These are phyloP conservation scores for Pythium folliculosum DNA, from an alignment of 352 stramenopile species.

Conservation along the genomic window DNA sequence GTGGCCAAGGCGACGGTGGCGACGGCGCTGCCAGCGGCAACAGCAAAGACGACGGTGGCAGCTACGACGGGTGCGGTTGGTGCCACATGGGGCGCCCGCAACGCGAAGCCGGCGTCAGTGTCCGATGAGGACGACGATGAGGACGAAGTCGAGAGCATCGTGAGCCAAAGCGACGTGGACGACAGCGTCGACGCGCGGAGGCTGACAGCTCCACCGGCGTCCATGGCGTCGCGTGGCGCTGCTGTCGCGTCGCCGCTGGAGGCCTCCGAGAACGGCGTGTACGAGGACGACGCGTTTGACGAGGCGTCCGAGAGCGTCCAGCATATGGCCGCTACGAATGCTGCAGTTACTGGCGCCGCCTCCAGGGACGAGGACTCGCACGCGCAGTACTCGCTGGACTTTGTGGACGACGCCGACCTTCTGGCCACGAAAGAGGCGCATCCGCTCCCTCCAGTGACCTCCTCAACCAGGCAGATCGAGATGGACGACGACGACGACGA, in stretches of 20 bases:
- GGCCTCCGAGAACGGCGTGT: conserved; percentile 45
- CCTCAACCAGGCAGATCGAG: background rate
- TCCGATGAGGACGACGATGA: conserved; percentile 22
- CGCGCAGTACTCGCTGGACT: conserved; percentile 79
- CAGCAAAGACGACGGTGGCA: background rate
- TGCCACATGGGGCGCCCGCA: background rate
- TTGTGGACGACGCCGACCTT: conserved; percentile 47
- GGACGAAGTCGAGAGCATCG: conserved; percentile 35
- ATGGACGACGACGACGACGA: background rate
- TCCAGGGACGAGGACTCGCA: conserved; percentile 26
- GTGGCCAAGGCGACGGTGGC: too few relatives aligned
- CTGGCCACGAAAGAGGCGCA: background rate
- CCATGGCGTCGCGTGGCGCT: background rate
- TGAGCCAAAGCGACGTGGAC: conserved; percentile 34
- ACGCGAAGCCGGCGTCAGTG: background rate
- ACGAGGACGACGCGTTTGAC: conserved; percentile 61
- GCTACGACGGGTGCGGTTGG: background rate
- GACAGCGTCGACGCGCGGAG: conserved; percentile 22
- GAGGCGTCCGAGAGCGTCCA: conserved; percentile 37
- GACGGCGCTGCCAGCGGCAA: background rate
- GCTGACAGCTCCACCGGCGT: background rate
- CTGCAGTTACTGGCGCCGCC: background rate
- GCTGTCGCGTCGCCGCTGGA: background rate
- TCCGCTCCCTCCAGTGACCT: background rate
- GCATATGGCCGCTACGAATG: too few relatives aligned